Evolutionary conservation across 257 asterid species (phyloP).

Genomic region (Verbascum thapsus): DNA sequence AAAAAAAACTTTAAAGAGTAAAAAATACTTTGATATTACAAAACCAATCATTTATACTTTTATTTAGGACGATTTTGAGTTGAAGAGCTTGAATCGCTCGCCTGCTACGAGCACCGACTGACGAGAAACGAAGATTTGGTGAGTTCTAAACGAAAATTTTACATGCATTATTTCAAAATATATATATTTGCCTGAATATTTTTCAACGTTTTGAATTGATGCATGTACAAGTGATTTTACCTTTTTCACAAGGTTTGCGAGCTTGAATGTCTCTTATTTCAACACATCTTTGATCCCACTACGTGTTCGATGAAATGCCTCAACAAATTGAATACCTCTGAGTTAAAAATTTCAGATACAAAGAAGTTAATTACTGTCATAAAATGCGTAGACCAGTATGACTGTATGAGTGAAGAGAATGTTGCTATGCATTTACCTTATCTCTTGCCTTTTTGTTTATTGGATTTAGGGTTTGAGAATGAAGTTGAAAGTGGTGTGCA

Average conservation of each 20-base stretch:
- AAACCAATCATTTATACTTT: no score
- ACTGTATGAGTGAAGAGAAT: neutral
- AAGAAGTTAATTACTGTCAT: no score
- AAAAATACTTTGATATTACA: no score
- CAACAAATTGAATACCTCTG: neutral
- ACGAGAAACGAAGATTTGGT: neutral
- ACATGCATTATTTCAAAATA: neutral
- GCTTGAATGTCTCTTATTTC: neutral
- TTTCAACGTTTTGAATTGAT: no score
- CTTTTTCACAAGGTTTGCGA: neutral
- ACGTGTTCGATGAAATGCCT: conserved; percentile 19
- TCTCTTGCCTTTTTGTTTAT: neutral
- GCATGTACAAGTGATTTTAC: neutral
- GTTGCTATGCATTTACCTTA: neutral
- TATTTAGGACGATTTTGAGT: no score
- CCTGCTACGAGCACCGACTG: neutral
- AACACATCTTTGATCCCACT: neutral
- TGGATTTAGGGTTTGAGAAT: conserved; percentile 24
- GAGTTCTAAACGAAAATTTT: neutral
- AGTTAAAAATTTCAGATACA: neutral
- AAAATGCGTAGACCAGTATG: neutral
- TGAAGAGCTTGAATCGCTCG: neutral
- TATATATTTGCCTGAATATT: neutral
- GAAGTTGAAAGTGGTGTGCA: conserved; percentile 67
- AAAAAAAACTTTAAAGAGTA: no score